phyloP scores from a whole-genome alignment of 2,329 filamentous ascomycete genomes.

The Phyllachora maydis region DNA sequence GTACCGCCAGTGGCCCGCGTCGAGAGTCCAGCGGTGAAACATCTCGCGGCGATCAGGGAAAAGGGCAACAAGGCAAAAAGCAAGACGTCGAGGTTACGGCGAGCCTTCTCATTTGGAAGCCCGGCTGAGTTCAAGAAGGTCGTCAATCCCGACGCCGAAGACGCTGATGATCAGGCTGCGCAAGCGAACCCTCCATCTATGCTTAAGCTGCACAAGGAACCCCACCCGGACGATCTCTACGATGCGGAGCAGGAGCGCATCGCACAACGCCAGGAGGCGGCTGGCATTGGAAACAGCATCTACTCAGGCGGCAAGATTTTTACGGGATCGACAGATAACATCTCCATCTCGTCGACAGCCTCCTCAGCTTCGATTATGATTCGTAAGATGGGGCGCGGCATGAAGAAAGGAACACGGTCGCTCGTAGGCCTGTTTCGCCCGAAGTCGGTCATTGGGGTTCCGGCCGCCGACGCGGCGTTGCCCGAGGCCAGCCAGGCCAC shows the following conservation, averaged over 20 bases:
- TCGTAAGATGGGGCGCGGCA: conserved; percentile 95
- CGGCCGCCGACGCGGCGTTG: conserved; percentile 45
- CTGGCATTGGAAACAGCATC: conserved; percentile 79
- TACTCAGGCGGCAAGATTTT: conserved; percentile 79
- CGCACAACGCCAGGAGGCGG: conserved; percentile 78
- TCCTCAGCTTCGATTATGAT: conserved; percentile 88
- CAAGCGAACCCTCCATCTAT: conserved; percentile 18
- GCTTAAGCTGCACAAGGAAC: conserved; percentile 49
- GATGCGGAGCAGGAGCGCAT: conserved; percentile 85
- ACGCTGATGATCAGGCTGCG: conserved; percentile 12
- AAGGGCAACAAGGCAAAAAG: conserved; percentile 66
- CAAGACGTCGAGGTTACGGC: conserved; percentile 68
- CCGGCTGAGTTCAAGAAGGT: conserved; percentile 73
- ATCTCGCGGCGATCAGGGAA: conserved; percentile 71
- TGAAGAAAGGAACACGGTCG: conserved; percentile 84
- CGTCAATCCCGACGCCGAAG: conserved; percentile 36
- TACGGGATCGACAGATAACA: conserved; percentile 78
- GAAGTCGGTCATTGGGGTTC: conserved; percentile 70
- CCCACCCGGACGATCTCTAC: conserved; percentile 39
- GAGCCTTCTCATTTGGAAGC: conserved; percentile 93
- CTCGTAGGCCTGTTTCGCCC: conserved; percentile 88
- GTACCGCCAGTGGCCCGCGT: conserved; percentile 14
- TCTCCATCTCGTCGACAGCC: conserved; percentile 78
- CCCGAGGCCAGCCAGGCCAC: conserved; percentile 56
- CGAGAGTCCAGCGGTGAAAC: conserved; percentile 58